Percentiles rank a stretch among this genome's conserved stretches.
Evolutionary conservation across 352 stramenopile genomes (phyloP).

Genomic region (Phytopythium aichiense): DNA sequence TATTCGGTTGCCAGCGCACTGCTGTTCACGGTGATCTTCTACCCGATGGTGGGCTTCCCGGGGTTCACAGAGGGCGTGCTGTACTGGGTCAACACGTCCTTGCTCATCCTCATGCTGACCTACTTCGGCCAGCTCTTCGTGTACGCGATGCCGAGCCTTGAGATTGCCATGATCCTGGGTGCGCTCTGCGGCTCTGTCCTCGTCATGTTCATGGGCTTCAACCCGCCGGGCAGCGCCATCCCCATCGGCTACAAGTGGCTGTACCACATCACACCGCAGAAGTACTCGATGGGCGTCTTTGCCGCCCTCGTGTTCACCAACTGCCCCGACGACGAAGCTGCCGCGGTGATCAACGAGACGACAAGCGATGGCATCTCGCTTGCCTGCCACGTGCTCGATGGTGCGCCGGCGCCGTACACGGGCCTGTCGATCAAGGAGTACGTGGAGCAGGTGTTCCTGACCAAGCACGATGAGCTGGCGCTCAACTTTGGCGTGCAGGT

Average conservation of each 20-base stretch:
- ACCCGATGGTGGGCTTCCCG: constrained; percentile 27
- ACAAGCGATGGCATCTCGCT: neutral
- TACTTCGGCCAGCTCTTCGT: constrained; percentile 21
- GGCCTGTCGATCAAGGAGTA: constrained; percentile 3
- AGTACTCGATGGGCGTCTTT: constrained; percentile 17
- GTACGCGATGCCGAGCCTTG: constrained; percentile 13
- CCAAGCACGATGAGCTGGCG: neutral
- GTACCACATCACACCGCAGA: constrained; percentile 19
- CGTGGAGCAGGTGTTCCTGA: constrained; percentile 7
- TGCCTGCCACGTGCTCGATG: neutral
- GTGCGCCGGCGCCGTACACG: neutral
- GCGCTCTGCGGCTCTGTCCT: constrained; percentile 19
- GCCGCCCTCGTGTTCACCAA: constrained; percentile 15
- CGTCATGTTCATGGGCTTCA: constrained; percentile 25
- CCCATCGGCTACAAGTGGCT: constrained; percentile 23
- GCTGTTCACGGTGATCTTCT: constrained; percentile 30
- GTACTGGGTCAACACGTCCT: constrained; percentile 22
- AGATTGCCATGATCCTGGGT: constrained; percentile 13
- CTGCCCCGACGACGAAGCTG: constrained; percentile 5
- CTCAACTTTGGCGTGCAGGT: constrained; percentile 3
- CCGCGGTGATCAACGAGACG: neutral
- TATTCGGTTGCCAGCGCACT: constrained; percentile 18
- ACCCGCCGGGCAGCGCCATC: constrained; percentile 17
- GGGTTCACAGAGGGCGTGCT: constrained; percentile 15
- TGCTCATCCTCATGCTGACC: constrained; percentile 18